These are phyloP conservation scores for Schizosaccharomyces cryophilus DNA, from an alignment of 805 yeast genomes.

Conservation along the genomic window DNA sequence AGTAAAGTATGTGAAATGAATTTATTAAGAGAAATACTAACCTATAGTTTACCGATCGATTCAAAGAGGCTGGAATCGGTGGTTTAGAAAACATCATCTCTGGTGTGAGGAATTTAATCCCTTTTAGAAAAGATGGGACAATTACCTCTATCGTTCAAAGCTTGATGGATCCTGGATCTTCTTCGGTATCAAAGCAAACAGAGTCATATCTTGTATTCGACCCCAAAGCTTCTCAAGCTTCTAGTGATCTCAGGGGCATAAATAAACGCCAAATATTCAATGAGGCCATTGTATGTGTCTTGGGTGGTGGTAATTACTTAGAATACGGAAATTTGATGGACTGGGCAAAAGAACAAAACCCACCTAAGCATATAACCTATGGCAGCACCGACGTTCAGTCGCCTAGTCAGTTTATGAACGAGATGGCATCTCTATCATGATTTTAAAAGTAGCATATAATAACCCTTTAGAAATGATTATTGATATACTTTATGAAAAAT, in stretches of 20 bases:
- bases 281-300: slow-evolving; percentile 69
- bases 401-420: slow-evolving; percentile 43
- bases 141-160: slow-evolving; percentile 79
- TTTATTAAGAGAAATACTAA: background rate
- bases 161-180: slow-evolving; percentile 46
- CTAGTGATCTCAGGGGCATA: slow-evolving; percentile 41
- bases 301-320: slow-evolving; percentile 88
- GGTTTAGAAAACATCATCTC: slow-evolving; percentile 73
- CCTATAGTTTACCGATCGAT: slow-evolving; percentile 24
- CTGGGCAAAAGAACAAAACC: slow-evolving; percentile 29
- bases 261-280: slow-evolving; percentile 14
- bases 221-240: slow-evolving; percentile 23
- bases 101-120: slow-evolving; percentile 65
- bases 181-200: slow-evolving; percentile 32
- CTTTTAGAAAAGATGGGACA: slow-evolving; percentile 71
- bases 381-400: slow-evolving; percentile 65
- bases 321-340: slow-evolving; percentile 89
- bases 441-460: background rate
- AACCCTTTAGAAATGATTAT: background rate
- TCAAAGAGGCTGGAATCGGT: slow-evolving; percentile 60
- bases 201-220: slow-evolving; percentile 82
- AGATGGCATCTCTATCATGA: slow-evolving; percentile 25
- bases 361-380: slow-evolving; percentile 39
- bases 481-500: too few species aligned
- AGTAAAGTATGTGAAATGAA: slow-evolving; percentile 24